Evolutionary conservation across 768 basidiomycete species (phyloP).

Genomic region (Porpolomopsis calyptriformis): DNA sequence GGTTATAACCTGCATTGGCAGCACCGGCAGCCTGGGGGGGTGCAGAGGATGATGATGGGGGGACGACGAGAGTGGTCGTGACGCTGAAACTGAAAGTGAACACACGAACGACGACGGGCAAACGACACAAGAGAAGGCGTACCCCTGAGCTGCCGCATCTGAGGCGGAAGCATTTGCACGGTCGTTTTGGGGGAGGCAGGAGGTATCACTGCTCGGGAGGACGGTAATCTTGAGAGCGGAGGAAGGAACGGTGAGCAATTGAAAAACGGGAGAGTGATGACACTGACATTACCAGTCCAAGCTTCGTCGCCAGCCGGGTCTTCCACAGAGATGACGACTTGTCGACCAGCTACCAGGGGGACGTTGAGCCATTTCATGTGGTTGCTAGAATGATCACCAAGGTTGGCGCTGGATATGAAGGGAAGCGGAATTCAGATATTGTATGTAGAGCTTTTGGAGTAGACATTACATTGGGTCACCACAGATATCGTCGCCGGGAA

Average conservation of each 20-base stretch:
- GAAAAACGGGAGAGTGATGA: constrained; percentile 4
- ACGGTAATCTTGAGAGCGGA: constrained; percentile 28
- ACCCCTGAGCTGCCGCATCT: constrained; percentile 4
- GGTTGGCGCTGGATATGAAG: constrained; percentile 36
- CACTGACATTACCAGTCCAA: constrained; percentile 53
- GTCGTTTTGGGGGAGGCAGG: constrained; percentile 23
- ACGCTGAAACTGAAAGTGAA: constrained; percentile 7
- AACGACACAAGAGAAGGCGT: not conserved
- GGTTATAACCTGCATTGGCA: constrained; percentile 33
- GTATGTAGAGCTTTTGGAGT: not conserved
- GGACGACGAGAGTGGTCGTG: not conserved
- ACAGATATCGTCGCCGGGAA: constrained; percentile 43
- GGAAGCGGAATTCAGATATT: constrained; percentile 1
- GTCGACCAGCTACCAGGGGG: constrained; percentile 36
- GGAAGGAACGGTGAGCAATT: not conserved
- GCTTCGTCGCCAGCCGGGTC: constrained; percentile 48
- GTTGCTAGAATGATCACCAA: constrained; percentile 43
- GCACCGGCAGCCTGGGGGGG: constrained; percentile 32
- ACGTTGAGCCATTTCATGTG: constrained; percentile 32
- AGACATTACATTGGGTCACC: constrained; percentile 46
- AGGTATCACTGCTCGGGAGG: constrained; percentile 24
- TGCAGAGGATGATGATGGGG: constrained; percentile 14
- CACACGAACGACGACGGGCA: constrained; percentile 4
- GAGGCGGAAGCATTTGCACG: constrained; percentile 7
- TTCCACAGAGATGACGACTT: constrained; percentile 41